Base-by-base conservation (phyloP, 2,329 filamentous ascomycete species). In the Proliferodiscus dingleyae region DNA sequence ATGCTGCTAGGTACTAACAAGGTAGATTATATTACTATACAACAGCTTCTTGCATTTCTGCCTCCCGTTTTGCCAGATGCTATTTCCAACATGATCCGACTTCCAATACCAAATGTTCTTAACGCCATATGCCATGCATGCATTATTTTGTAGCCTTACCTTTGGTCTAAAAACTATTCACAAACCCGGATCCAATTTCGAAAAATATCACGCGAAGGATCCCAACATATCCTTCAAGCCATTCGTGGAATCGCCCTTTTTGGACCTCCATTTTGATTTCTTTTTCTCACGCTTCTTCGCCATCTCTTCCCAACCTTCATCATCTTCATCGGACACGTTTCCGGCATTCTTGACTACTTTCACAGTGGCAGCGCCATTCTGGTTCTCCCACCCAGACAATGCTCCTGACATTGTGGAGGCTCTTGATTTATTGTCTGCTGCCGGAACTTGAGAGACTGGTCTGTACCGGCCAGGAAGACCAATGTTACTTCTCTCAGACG, bases 401-500 rank as follows among this genome's bases (percentile, higher is more conserved):
- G 58, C 55, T 13, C 55, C 60, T n/a, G 57, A 60, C 56, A 64
- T 57, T 47, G 55, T 55, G 19, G 60, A 50, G 30, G 62, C 50
- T 51, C 60, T 37, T 24, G 59, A 63, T 53, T 57, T 65, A 57
- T 52, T 65, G 54, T 59, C 52, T 8, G 45, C 32, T 3, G 65
- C 61, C 6, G 71, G 72, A 44, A 75, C 71, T 33, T 85, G 83
- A 0, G 87, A 89, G 1, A 97, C 91, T 1, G 93, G 89, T 37
- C 93, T 80, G 68, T 98, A 98, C 36, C 93, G 82, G 24, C 88
- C 84, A 7, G 93, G 89, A 42, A 95, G 76, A 13, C 93, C 93
- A 50, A 96, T 73, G 64, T 94, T 97, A 73, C 90, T 97, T 50
- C 93, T 85, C 69, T 97, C 93, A 4, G 89, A 95, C 1, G 93